A percentile compares a stretch with the other conserved stretches of the same genome.
Evolutionary conservation across 1,284 basidiomycete species (phyloP).

Genomic region (Pisolithus thermaeus): DNA sequence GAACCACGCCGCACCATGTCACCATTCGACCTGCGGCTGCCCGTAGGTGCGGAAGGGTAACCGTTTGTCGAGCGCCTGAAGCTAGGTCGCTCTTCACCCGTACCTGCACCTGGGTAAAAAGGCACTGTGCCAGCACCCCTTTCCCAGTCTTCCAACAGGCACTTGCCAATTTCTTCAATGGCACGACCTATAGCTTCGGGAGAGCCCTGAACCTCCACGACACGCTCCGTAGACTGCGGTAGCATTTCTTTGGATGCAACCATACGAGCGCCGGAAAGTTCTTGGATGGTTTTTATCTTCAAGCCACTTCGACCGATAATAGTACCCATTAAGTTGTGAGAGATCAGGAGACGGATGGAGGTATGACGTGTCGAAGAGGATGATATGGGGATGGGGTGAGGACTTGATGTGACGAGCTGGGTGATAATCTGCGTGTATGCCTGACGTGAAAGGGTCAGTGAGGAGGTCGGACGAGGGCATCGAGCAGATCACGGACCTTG

Average conservation of each 20-base stretch:
- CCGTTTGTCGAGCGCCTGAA: conserved; percentile 43
- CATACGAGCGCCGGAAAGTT: conserved; percentile 94
- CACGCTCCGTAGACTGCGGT: conserved; percentile 96
- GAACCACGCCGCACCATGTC: conserved; percentile 40
- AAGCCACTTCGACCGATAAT: conserved; percentile 96
- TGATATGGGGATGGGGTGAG: conserved; percentile 57
- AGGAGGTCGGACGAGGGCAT: conserved; percentile 1
- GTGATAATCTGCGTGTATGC: conserved; percentile 94
- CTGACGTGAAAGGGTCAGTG: conserved; percentile 34
- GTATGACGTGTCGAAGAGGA: conserved; percentile 72
- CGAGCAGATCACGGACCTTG: conserved; percentile 50
- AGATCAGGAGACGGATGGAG: conserved; percentile 92
- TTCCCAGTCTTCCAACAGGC: conserved; percentile 96
- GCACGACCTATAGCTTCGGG: conserved; percentile 89
- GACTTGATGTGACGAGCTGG: conserved; percentile 80
- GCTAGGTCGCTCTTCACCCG: conserved; percentile 65
- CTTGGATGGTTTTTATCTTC: conserved; percentile 99
- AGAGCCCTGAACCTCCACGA: conserved; percentile 93
- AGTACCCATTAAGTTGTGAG: conserved; percentile 98
- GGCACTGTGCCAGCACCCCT: conserved; percentile 88
- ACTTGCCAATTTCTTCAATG: conserved; percentile 92
- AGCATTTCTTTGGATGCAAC: conserved; percentile 99
- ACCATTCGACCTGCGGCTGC: conserved; percentile 55
- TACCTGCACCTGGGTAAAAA: conserved; percentile 77
- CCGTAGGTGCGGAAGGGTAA: conserved; percentile 36